phyloP scores from a whole-genome alignment of 352 stramenopile species.

The Globisporangium yorkense region DNA sequence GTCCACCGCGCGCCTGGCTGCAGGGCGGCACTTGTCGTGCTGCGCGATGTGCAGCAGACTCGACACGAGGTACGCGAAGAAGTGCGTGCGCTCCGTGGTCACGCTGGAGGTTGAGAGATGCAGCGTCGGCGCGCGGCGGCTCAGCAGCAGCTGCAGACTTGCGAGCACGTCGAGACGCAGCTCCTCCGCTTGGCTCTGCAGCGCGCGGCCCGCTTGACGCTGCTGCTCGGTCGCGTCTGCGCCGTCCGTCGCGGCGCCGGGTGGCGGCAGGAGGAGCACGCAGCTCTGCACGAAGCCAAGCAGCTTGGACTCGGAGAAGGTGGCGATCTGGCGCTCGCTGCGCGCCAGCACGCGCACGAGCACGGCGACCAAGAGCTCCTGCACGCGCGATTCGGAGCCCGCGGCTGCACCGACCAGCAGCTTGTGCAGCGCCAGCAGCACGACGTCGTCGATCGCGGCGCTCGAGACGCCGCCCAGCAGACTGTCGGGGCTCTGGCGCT shows the following conservation, averaged over 20 bases:
- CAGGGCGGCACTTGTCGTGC: conserved; percentile 37
- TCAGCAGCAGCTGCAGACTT: conserved; percentile 35
- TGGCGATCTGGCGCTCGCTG: conserved; percentile 22
- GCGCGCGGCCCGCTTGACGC: not conserved
- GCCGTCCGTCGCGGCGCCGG: conserved; percentile 14
- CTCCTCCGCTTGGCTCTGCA: conserved; percentile 47
- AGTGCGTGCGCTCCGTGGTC: conserved; percentile 38
- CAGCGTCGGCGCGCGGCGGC: not conserved
- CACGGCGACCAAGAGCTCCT: conserved; percentile 28
- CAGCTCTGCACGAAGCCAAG: conserved; percentile 47
- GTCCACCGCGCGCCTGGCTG: conserved; percentile 31
- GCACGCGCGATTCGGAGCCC: conserved; percentile 10
- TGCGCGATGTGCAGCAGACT: conserved; percentile 55
- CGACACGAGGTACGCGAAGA: conserved; percentile 65
- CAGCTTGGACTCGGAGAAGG: conserved; percentile 16
- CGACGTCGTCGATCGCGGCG: conserved; percentile 54
- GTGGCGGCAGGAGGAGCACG: conserved; percentile 49
- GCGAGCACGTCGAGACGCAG: conserved; percentile 42
- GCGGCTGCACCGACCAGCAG: conserved; percentile 35
- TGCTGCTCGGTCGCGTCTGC: not conserved
- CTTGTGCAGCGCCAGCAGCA: conserved; percentile 59
- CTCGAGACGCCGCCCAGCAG: conserved; percentile 11
- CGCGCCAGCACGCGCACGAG: conserved; percentile 27
- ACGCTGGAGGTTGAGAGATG: conserved; percentile 10
- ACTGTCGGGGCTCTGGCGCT: not conserved